Percentiles rank a stretch among this genome's conserved stretches.
Evolutionary conservation across 139 green algal genomes (phyloP).

Genomic region (Closterium sp.): DNA sequence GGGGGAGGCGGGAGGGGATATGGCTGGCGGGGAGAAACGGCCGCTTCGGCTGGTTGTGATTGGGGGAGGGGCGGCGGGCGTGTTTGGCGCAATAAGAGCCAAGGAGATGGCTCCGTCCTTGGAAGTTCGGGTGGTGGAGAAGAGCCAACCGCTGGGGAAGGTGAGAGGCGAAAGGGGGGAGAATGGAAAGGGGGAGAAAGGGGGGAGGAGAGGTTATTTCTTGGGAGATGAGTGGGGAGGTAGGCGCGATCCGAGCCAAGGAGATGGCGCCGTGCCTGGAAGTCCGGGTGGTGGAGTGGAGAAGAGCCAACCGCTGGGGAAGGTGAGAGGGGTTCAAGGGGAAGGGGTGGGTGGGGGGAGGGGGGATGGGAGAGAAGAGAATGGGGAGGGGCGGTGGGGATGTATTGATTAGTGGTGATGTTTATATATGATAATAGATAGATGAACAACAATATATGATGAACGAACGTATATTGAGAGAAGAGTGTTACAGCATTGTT

Average conservation of each 20-base stretch:
- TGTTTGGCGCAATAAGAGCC: constrained; percentile 45
- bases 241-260: constrained; percentile 34
- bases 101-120: constrained; percentile 35
- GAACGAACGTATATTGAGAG: too few species aligned
- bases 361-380: background rate
- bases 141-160: constrained; percentile 27
- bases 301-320: constrained; percentile 25
- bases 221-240: constrained; percentile 28
- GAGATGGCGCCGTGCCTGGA: constrained; percentile 23
- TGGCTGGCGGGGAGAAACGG: background rate
- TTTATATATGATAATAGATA: too few species aligned
- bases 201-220: too few species aligned
- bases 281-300: constrained; percentile 41
- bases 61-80: constrained; percentile 35
- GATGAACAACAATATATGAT: too few species aligned
- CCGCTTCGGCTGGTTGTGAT: constrained; percentile 30
- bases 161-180: background rate
- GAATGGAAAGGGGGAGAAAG: too few species aligned
- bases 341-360: too few species aligned
- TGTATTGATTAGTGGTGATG: background rate
- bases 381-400: constrained; percentile 31
- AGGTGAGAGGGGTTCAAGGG: constrained; percentile 1
- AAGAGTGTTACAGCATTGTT: too few species aligned
- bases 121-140: constrained; percentile 36
- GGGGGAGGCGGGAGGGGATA: background rate